Base-by-base conservation (phyloP, 306 rosid genomes). In the Echinosophora koreensis region DNA sequence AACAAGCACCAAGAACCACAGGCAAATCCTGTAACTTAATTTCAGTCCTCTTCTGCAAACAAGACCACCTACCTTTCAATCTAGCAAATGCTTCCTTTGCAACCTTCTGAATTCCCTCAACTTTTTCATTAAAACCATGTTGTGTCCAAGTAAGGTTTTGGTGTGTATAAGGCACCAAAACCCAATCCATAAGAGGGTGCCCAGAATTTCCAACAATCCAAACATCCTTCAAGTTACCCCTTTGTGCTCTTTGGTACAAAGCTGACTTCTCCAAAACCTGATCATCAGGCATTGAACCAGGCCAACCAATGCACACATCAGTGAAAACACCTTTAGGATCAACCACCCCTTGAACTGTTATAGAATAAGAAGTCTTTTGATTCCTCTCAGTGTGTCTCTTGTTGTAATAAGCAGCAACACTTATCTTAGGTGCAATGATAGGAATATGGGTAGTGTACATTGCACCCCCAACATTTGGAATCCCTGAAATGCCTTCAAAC, bases 21-120 rank as follows among this genome's bases (percentile, higher is more conserved):
- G 97, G 94, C 86, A 93, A 71, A 30, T 90, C 98, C 55, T 88
- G 91, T 0, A 93, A 87, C 74, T 93, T 93, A 14, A 89, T 89
- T 77, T 93, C 98, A 0, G 97, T 90, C 39, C 98, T 88, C 86
- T 86, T 93, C 82, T 88, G 92, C 82, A 93, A 83, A 42, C 98
- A 90, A 44, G 85, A 67, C 98, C 98, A 93, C 62, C 97, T 86
- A 4, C 90, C 88, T 62, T 93, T 93, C 35, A 90, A 16, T 38
- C 81, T 88, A 0, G 85, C 85, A 83, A 93, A 90, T 0, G 94
- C 93, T 0, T 73, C 93, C 42, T 84, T 90, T 3, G 89, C 88
- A 2, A 84, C 73, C 2, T 42, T 73, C 9, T 85, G 83, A 32
- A 85, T 65, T 0, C 76, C 90, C 3, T 55, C 87, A 7, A 84